Evolutionary conservation across 176 grass and related monocot species (phyloP), one percentile per base, ranked within the genome.

Genomic region (Zea luxurians): DNA sequence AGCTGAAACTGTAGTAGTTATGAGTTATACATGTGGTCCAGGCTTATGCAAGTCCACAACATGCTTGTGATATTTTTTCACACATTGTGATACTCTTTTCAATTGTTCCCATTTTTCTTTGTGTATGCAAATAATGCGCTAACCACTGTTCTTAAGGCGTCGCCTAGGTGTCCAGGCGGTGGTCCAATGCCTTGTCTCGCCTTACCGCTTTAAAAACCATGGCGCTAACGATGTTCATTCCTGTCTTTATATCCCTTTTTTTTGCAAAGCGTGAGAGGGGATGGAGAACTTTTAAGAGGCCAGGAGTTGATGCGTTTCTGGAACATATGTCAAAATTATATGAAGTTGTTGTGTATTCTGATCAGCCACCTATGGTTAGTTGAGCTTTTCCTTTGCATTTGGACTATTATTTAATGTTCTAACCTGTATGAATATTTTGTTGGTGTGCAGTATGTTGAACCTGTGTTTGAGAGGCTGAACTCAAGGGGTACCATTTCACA

Each of bases 241-340:
- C 35, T 57, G 8, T 78, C 54, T 57, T 27, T 27, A 27, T 27
- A 27, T 27, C 27, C 27, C 17, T 77, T 12, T 66, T 66, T 34
- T 13, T 10, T 84, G 36, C 79, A 79, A 68, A 93, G 95, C 87
- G 95, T 78, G 95, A 94, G 8, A 94, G 87, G 90, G 95, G 95
- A 68, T 98, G 95, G 95, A 92, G 78, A 67, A 98, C 95, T 46
- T 93, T 94, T 80, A 98, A 98, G 87, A 94, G 95, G 52, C 91
- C 95, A 70, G 91, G 95, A 83, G 89, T 98, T 65, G 95, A 98
- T 48, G 95, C 95, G 43, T 98, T 98, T 83, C 35, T 97, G 77
- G 83, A 97, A 62, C 85, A 89, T 66, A 86, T 97, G 68, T 61
- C 85, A 55, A 80, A 72, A 38, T 90, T 75, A 20, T 97, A 94